Evolutionary conservation across 2,329 filamentous ascomycete genomes (phyloP).

Genomic region (Biscogniauxia sp.): DNA sequence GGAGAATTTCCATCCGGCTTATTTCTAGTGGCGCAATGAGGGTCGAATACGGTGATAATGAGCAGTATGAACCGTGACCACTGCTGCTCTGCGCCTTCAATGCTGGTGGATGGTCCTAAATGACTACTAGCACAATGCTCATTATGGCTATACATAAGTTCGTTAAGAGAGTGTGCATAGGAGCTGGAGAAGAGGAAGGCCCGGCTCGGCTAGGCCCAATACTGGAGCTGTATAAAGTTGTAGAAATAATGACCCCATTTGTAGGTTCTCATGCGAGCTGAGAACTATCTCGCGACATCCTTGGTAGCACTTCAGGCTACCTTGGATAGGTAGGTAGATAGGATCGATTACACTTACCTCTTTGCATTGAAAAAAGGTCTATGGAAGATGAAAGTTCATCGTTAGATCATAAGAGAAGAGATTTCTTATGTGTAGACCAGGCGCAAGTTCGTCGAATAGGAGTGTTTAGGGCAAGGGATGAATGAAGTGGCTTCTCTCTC

Average conservation of each 20-base stretch:
- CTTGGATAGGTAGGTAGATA: no score
- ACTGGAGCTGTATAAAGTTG: not conserved
- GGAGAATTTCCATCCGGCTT: not conserved
- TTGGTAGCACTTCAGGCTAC: no score
- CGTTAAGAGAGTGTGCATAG: not conserved
- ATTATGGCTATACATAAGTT: not conserved
- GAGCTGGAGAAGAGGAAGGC: not conserved
- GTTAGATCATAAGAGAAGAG: no score
- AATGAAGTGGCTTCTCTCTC: no score
- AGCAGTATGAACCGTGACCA: not conserved
- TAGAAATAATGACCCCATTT: not conserved
- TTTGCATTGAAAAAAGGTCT: no score
- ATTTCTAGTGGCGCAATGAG: not conserved
- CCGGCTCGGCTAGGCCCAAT: no score
- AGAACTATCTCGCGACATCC: not conserved
- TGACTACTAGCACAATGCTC: not conserved
- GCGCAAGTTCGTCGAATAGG: no score
- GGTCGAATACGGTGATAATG: not conserved
- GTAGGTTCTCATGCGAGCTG: not conserved
- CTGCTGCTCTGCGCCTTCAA: not conserved
- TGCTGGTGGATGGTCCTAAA: not conserved
- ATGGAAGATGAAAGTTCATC: no score
- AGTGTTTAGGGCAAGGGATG: no score
- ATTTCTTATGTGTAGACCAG: no score
- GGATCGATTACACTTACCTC: no score